Percentiles rank a stretch among this genome's conserved stretches.
phyloP scores from a whole-genome alignment of 176 grass and related monocot genomes.

The Cymbopogon citratus region DNA sequence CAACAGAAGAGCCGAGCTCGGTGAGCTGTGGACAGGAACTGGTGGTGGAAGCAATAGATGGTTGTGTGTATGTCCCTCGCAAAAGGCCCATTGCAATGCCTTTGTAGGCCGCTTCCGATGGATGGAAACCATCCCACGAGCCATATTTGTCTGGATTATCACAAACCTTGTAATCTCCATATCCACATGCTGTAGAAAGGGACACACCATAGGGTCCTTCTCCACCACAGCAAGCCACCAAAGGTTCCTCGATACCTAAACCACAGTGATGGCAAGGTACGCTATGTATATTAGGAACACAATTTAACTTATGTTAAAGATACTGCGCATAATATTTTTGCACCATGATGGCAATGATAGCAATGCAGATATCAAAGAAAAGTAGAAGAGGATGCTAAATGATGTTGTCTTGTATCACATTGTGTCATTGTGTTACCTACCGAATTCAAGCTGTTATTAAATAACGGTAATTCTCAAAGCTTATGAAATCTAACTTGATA shows the following conservation, averaged over 20 bases:
- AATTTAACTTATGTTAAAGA: neutral
- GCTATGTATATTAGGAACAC: neutral
- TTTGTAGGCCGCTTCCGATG: conserved; percentile 66
- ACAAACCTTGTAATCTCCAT: conserved; percentile 46
- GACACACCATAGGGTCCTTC: conserved; percentile 55
- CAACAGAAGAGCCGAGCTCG: conserved; percentile 42
- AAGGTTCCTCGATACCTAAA: conserved; percentile 59
- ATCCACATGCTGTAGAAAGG: conserved; percentile 32
- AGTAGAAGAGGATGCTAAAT: neutral
- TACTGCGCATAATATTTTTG: neutral
- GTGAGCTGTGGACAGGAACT: conserved; percentile 41
- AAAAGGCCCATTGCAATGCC: conserved; percentile 62
- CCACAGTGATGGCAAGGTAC: conserved; percentile 3
- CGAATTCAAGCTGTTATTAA: neutral
- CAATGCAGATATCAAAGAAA: neutral
- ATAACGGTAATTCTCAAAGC: neutral
- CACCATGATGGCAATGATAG: too few relatives aligned
- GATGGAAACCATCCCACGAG: conserved; percentile 81
- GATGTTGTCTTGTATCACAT: neutral
- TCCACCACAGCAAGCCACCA: conserved; percentile 66
- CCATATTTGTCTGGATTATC: conserved; percentile 55
- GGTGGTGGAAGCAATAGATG: conserved; percentile 38
- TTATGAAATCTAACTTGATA: neutral
- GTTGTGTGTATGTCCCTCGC: conserved; percentile 40
- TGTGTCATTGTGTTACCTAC: neutral